Conservation (phyloP, 345 rosid genomes). For the Camelina sativa region DNA sequence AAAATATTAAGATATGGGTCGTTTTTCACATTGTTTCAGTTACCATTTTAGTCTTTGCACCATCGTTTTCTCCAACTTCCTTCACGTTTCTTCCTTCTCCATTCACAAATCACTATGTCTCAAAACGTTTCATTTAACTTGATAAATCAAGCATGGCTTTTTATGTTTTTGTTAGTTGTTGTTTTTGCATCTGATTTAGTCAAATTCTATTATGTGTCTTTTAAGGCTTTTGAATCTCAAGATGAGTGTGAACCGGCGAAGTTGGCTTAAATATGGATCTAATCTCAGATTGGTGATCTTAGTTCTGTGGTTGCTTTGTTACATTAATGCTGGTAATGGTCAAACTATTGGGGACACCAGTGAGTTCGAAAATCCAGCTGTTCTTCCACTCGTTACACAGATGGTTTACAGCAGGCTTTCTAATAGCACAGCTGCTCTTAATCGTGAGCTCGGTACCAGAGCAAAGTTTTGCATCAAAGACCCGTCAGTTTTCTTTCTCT, state of each 20-base stretch:
- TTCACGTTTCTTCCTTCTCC: conserved; percentile 33
- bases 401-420: conserved; percentile 54
- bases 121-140: conserved; percentile 8
- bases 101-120: conserved; percentile 17
- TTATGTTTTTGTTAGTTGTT: neutral
- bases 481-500: conserved; percentile 55
- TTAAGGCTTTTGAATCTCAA: conserved; percentile 20
- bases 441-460: conserved; percentile 50
- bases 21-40: conserved; percentile 34
- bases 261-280: conserved; percentile 44
- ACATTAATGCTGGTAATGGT: conserved; percentile 48
- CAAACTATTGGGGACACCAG: conserved; percentile 56
- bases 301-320: conserved; percentile 47
- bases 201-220: neutral
- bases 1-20: neutral
- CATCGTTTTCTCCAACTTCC: conserved; percentile 30
- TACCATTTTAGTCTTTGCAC: conserved; percentile 20
- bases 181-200: conserved; percentile 17
- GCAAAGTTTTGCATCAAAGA: conserved; percentile 76
- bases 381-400: conserved; percentile 55
- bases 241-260: conserved; percentile 51
- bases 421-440: conserved; percentile 61
- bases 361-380: conserved; percentile 55
- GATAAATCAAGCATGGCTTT: conserved; percentile 5
- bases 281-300: conserved; percentile 50